These are phyloP conservation scores for Linum usitatissimum DNA, from an alignment of 345 rosid genomes.

Conservation along the genomic window DNA sequence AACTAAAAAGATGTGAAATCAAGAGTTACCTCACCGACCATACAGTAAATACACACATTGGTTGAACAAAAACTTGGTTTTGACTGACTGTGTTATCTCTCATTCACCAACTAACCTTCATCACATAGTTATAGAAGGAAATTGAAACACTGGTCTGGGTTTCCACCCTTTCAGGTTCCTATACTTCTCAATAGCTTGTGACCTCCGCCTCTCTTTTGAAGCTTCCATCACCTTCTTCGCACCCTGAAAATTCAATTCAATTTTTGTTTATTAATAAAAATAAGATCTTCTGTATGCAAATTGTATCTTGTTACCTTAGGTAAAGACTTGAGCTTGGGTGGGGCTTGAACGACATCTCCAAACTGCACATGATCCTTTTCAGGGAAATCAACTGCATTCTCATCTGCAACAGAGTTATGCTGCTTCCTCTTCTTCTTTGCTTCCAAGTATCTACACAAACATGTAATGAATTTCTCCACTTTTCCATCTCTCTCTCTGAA, in stretches of 20 bases:
- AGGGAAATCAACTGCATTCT: conserved; percentile 40
- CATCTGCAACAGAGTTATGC: conserved; percentile 36
- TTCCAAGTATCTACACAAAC: conserved; percentile 47
- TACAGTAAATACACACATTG: too few species aligned
- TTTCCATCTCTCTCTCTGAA: too few species aligned
- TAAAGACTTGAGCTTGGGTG: conserved; percentile 50
- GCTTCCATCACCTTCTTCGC: conserved; percentile 36
- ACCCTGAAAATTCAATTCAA: conserved; percentile 27
- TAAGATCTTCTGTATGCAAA: background rate
- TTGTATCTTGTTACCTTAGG: conserved; percentile 42
- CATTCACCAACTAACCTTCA: conserved; percentile 2
- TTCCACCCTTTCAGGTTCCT: conserved; percentile 64
- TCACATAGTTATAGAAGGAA: conserved; percentile 24
- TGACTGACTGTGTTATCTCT: background rate
- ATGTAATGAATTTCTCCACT: too few species aligned
- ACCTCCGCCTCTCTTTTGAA: conserved; percentile 60
- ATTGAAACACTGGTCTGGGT: conserved; percentile 53
- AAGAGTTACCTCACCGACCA: too few species aligned
- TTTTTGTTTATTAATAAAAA: background rate
- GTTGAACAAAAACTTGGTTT: background rate
- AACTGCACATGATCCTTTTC: conserved; percentile 56
- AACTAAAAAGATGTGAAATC: background rate
- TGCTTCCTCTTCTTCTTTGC: conserved; percentile 54
- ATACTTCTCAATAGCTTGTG: conserved; percentile 69
- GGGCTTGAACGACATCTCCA: conserved; percentile 84